Percentiles rank a stretch among this genome's conserved stretches.
These are phyloP conservation scores for Coprinellus aureogranulatus DNA, from an alignment of 768 basidiomycete species.

Conservation along the genomic window DNA sequence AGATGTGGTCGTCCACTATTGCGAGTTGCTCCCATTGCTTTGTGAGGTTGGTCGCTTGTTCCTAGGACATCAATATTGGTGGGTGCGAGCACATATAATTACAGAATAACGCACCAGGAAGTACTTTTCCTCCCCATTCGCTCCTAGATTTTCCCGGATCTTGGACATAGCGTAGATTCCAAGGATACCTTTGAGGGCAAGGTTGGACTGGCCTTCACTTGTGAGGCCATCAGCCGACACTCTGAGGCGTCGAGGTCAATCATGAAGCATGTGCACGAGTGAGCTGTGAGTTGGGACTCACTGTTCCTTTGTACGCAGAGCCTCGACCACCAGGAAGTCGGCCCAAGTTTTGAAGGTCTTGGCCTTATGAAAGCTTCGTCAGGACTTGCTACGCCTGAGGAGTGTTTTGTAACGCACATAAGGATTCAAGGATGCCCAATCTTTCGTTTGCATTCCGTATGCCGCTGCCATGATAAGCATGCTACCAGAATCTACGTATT, in stretches of 20 bases:
- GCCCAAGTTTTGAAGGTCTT: conserved; percentile 51
- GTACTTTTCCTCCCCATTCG: conserved; percentile 17
- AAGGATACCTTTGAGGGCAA: conserved; percentile 60
- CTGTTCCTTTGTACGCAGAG: conserved; percentile 39
- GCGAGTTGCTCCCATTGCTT: conserved; percentile 15
- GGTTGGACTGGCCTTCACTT: conserved; percentile 48
- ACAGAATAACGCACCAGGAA: no score
- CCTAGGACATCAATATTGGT: no score
- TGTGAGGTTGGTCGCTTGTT: conserved; percentile 2
- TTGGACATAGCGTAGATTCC: conserved; percentile 54
- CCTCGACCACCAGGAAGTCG: conserved; percentile 40
- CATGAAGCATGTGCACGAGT: conserved; percentile 5
- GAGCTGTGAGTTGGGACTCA: conserved; percentile 24
- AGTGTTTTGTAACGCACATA: conserved; percentile 29
- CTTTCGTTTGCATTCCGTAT: conserved; percentile 26
- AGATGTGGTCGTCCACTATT: conserved; percentile 11
- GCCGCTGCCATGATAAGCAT: conserved; percentile 59
- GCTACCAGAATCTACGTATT: conserved; percentile 47
- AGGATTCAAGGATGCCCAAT: conserved; percentile 33
- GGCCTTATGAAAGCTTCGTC: conserved; percentile 26
- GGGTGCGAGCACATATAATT: no score
- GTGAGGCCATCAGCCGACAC: conserved; percentile 13
- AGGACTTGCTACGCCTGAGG: not conserved
- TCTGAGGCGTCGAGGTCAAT: not conserved
- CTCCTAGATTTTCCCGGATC: conserved; percentile 31